Evolutionary conservation across 192 early-diverging fungal genomes (phyloP).

Genomic region (Coemansia sp.): DNA sequence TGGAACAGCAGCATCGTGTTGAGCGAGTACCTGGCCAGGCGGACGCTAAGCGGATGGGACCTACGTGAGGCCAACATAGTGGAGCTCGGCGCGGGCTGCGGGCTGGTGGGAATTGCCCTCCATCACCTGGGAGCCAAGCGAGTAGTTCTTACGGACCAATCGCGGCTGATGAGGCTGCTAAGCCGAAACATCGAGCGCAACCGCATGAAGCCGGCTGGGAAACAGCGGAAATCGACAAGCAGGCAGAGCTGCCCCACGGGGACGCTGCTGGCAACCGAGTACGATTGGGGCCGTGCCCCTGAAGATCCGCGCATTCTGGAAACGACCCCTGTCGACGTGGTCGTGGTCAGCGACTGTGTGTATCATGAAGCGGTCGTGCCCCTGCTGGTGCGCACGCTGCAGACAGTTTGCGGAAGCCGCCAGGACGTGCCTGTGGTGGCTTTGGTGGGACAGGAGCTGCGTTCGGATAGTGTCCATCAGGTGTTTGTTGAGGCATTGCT

Average conservation of each 20-base stretch:
- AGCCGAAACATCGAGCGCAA: constrained; percentile 21
- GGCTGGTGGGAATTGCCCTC: constrained; percentile 34
- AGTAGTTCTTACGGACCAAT: constrained; percentile 41
- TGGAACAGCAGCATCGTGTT: constrained; percentile 51
- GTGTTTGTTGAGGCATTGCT: constrained; percentile 34
- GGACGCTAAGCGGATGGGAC: constrained; percentile 4
- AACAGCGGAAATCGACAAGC: neutral
- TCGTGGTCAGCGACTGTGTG: constrained; percentile 48
- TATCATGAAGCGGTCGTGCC: constrained; percentile 42
- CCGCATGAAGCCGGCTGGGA: neutral
- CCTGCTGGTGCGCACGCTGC: constrained; percentile 29
- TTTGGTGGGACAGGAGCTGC: constrained; percentile 46
- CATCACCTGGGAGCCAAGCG: constrained; percentile 34
- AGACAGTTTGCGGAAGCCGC: constrained; percentile 19
- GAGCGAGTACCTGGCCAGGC: constrained; percentile 27
- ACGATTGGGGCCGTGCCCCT: constrained; percentile 24
- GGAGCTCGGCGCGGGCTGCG: constrained; percentile 47
- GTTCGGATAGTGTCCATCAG: constrained; percentile 49
- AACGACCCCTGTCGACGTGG: constrained; percentile 22
- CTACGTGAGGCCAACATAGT: constrained; percentile 11
- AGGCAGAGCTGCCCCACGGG: neutral
- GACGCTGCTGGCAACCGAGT: constrained; percentile 27
- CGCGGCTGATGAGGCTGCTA: constrained; percentile 33
- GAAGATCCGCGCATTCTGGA: constrained; percentile 21
- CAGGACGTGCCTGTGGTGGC: constrained; percentile 14